Conservation (phyloP, 257 asterid genomes). For the Lycium barbarum region DNA sequence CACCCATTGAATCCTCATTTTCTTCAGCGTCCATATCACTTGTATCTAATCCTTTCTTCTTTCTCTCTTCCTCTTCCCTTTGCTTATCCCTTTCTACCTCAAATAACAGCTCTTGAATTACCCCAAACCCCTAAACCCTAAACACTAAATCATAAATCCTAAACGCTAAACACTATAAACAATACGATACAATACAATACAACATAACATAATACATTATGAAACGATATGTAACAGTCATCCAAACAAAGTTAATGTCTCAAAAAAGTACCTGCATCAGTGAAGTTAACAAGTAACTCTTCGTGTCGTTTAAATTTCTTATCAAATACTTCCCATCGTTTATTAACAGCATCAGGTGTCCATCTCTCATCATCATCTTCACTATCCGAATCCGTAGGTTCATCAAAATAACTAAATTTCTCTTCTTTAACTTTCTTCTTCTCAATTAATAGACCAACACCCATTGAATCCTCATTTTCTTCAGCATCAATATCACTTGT, state of each 20-base stretch:
- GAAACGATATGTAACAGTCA: too few species aligned
- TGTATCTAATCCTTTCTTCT: conserved; percentile 60
- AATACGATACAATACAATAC: too few species aligned
- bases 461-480: conserved; percentile 60
- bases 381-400: conserved; percentile 73
- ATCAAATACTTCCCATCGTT: conserved; percentile 51
- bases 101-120: too few species aligned
- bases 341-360: conserved; percentile 49
- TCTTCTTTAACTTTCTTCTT: conserved; percentile 53
- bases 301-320: conserved; percentile 64
- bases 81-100: conserved; percentile 40
- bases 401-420: conserved; percentile 50
- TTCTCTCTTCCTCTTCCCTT: conserved; percentile 61
- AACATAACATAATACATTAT: too few species aligned
- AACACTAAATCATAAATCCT: too few species aligned
- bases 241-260: neutral
- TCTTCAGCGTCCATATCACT: conserved; percentile 62
- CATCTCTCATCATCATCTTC: conserved; percentile 67
- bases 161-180: too few species aligned
- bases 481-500: conserved; percentile 62
- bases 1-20: conserved; percentile 60
- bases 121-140: too few species aligned
- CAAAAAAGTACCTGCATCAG: conserved; percentile 57
- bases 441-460: conserved; percentile 51
- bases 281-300: conserved; percentile 61